These are phyloP conservation scores for Penicillium maclennaniae DNA, from an alignment of 495 filamentous ascomycete species.

Conservation along the genomic window DNA sequence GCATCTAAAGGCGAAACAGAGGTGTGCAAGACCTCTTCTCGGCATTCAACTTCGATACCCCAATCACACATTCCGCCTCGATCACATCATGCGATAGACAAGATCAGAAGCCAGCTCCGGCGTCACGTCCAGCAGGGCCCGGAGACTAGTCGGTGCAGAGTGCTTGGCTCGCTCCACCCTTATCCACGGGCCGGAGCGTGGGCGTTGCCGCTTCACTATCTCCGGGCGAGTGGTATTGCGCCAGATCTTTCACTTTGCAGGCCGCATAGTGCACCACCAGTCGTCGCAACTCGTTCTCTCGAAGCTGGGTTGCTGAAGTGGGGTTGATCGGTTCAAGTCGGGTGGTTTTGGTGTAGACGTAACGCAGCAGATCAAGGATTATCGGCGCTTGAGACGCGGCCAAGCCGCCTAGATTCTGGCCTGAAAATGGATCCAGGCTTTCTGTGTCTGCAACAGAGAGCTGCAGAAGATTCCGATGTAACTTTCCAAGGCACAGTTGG, in stretches of 20 bases:
- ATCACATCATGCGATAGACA: slow-evolving; percentile 46
- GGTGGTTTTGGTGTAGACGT: slow-evolving; percentile 41
- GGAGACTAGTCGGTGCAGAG: slow-evolving; percentile 29
- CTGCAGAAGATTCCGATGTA: slow-evolving; percentile 36
- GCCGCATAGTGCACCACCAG: slow-evolving; percentile 44
- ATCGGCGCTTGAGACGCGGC: slow-evolving; percentile 30
- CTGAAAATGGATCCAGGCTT: slow-evolving; percentile 8
- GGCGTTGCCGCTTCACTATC: slow-evolving; percentile 28
- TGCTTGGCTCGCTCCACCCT: slow-evolving; percentile 15
- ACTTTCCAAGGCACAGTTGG: slow-evolving; percentile 42
- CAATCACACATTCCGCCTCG: neutral
- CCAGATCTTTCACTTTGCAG: slow-evolving; percentile 43
- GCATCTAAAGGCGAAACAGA: neutral
- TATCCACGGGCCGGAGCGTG: slow-evolving; percentile 17
- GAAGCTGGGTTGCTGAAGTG: slow-evolving; percentile 42
- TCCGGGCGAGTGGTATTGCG: slow-evolving; percentile 32
- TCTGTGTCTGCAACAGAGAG: slow-evolving; percentile 24
- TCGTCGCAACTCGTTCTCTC: slow-evolving; percentile 43
- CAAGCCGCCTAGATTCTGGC: slow-evolving; percentile 18
- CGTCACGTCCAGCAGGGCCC: slow-evolving; percentile 36
- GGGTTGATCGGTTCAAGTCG: slow-evolving; percentile 42
- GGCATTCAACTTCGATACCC: neutral
- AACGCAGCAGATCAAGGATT: slow-evolving; percentile 41
- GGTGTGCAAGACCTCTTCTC: slow-evolving; percentile 3
- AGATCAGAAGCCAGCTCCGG: slow-evolving; percentile 45